Base-by-base conservation (phyloP, 345 rosid genomes). In the Sisymbrium altissimum region DNA sequence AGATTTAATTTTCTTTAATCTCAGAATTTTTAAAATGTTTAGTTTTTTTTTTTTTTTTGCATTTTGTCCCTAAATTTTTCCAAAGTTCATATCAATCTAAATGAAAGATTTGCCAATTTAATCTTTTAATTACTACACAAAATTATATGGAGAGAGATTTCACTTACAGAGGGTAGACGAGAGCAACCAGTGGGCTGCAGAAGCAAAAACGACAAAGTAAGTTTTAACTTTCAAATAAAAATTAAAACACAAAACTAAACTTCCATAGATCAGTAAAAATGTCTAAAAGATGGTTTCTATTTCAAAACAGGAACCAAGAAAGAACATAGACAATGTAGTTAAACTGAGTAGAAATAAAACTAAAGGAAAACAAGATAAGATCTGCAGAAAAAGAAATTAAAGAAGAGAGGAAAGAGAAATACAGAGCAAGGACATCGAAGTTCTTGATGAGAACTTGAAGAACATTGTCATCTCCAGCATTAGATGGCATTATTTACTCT, bases 401-500 rank as follows among this genome's bases (percentile, higher is more conserved):
- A 44, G 14, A 23, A 14, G 23, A 44, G 58, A 49, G 13, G 23
- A 68, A 7, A 27, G 53, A 18, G 44, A 33, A 1, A 17, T 78
- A 91, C 97, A 93, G 91, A 78, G 97, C 93, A 86, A 92, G 88
- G 77, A 92, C 88, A 78, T 92, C 97, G 30, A 89, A 86, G 86
- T 89, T 92, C 76, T 83, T 83, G 33, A 91, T 80, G 70, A 89
- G 56, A 76, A 92, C 88, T 79, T 86, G 89, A 29, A 92, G 81
- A 70, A 92, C 86, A 83, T 70, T 85, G 79, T 87, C 88, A 54
- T 82, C 78, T 52, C 96, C 93, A 67, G 93, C 84, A 78, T 86
- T 87, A 38, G 80, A 76, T 55, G 80, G 80, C 80, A 76, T 76
- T 68, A 13, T 6, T 64, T 25, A 49, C 50, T 68, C 74, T 67